A percentile compares a stretch with the other conserved stretches of the same genome.
phyloP scores from a whole-genome alignment of 2,329 filamentous ascomycete genomes.

The Alternaria sp. region DNA sequence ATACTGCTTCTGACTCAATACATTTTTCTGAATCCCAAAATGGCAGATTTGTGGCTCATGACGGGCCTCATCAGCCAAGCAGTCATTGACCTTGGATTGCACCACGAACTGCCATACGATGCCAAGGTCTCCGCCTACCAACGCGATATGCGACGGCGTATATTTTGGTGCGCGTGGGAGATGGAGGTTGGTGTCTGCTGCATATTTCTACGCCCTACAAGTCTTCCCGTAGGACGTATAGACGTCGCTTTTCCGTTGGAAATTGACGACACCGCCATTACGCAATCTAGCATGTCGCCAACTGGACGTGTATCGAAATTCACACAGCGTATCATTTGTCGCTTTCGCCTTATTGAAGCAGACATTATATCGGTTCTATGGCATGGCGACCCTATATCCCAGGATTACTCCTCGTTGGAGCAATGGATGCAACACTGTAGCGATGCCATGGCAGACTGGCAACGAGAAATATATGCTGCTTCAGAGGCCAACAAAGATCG shows the following conservation, averaged over 20 bases:
- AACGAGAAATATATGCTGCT: slow-evolving; percentile 40
- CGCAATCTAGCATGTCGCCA: slow-evolving; percentile 36
- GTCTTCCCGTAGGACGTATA: slow-evolving; percentile 42
- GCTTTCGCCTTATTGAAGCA: slow-evolving; percentile 47
- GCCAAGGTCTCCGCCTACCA: slow-evolving; percentile 37
- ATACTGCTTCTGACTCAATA: slow-evolving; percentile 49
- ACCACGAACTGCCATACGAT: slow-evolving; percentile 49
- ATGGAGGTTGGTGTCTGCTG: slow-evolving; percentile 51
- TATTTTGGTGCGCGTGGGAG: slow-evolving; percentile 52
- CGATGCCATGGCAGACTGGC: slow-evolving; percentile 42
- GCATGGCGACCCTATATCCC: slow-evolving; percentile 44
- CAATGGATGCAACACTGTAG: slow-evolving; percentile 44
- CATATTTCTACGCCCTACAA: slow-evolving; percentile 45
- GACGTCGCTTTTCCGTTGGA: slow-evolving; percentile 46
- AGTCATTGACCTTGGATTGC: slow-evolving; percentile 48
- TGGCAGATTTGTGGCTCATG: slow-evolving; percentile 50
- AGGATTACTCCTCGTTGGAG: slow-evolving; percentile 35
- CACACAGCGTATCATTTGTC: slow-evolving; percentile 47
- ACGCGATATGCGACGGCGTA: slow-evolving; percentile 50
- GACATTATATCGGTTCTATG: slow-evolving; percentile 47
- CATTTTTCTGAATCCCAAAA: slow-evolving; percentile 48
- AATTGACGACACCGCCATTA: slow-evolving; percentile 48
- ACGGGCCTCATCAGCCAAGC: slow-evolving; percentile 50
- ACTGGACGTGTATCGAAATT: slow-evolving; percentile 47
- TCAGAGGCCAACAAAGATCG: slow-evolving; percentile 42